These are phyloP conservation scores for Psidium friedrichsthalianum DNA, from an alignment of 345 rosid genomes.

Conservation along the genomic window DNA sequence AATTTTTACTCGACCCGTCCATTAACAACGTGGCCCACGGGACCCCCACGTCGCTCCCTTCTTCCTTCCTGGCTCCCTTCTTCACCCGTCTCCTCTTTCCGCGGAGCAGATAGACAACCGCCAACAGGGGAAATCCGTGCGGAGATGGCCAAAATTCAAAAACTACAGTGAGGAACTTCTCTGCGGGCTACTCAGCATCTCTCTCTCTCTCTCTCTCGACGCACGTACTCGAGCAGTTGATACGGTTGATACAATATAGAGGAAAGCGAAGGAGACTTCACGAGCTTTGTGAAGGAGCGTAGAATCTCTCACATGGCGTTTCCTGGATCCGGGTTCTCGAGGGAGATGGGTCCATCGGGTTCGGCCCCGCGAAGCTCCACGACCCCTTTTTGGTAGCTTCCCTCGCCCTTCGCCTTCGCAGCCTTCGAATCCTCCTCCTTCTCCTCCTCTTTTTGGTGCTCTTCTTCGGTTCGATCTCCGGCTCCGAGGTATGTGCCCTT, in stretches of 20 bases:
- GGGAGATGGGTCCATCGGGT: conserved; percentile 27
- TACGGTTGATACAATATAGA: not conserved
- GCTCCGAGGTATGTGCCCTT: not conserved
- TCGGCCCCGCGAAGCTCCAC: conserved; percentile 1
- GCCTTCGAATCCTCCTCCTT: conserved; percentile 12
- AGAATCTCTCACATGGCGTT: not conserved
- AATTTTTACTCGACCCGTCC: not conserved
- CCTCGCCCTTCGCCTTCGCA: conserved; percentile 13
- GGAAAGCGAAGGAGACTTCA: not conserved
- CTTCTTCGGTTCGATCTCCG: not conserved
- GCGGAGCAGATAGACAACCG: not conserved
- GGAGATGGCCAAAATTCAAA: not conserved
- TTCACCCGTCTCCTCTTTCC: not conserved
- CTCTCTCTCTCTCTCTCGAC: not conserved
- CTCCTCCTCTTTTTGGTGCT: not conserved
- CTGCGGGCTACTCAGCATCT: not conserved
- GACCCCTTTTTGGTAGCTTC: conserved; percentile 12
- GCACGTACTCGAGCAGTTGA: not conserved
- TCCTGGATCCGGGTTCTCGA: conserved; percentile 25
- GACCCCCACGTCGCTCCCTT: not conserved
- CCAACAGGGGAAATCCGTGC: not conserved
- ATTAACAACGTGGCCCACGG: not conserved
- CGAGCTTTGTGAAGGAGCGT: not conserved
- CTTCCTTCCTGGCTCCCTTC: too few relatives aligned
- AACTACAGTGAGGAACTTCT: not conserved